phyloP scores from a whole-genome alignment of 495 filamentous ascomycete genomes.

The Staphylotrichum tortipilum region DNA sequence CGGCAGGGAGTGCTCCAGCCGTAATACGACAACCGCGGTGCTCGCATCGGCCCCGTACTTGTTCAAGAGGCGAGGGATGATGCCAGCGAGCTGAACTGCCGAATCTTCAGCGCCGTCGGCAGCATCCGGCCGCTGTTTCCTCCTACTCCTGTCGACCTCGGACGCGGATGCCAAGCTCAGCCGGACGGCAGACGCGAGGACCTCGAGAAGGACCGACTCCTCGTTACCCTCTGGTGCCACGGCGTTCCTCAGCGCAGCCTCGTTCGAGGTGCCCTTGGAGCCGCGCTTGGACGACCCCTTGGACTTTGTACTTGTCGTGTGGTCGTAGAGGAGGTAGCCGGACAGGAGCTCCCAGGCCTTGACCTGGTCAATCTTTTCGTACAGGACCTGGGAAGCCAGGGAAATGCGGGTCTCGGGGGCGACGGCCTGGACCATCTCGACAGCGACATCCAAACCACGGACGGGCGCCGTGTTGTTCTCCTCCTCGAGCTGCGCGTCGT shows the following conservation, averaged over 20 bases:
- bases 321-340: constrained; percentile 86
- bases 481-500: constrained; percentile 51
- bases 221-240: constrained; percentile 70
- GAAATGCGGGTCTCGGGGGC: constrained; percentile 70
- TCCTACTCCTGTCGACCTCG: constrained; percentile 56
- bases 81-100: constrained; percentile 60
- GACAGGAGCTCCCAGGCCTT: constrained; percentile 81
- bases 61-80: constrained; percentile 77
- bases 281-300: constrained; percentile 31
- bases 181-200: constrained; percentile 72
- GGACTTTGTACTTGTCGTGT: constrained; percentile 51
- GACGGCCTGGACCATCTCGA: constrained; percentile 45
- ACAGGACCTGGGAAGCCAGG: constrained; percentile 75
- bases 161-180: constrained; percentile 50
- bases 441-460: constrained; percentile 35
- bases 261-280: constrained; percentile 36
- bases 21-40: constrained; percentile 74
- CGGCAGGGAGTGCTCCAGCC: constrained; percentile 79
- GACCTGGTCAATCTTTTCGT: constrained; percentile 68
- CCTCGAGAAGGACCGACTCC: constrained; percentile 75
- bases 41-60: constrained; percentile 87
- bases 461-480: constrained; percentile 34
- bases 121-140: constrained; percentile 49
- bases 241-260: constrained; percentile 50
- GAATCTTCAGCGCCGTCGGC: constrained; percentile 62